Base-by-base conservation (phyloP, 306 rosid genomes). In the Crotalaria pallida region DNA sequence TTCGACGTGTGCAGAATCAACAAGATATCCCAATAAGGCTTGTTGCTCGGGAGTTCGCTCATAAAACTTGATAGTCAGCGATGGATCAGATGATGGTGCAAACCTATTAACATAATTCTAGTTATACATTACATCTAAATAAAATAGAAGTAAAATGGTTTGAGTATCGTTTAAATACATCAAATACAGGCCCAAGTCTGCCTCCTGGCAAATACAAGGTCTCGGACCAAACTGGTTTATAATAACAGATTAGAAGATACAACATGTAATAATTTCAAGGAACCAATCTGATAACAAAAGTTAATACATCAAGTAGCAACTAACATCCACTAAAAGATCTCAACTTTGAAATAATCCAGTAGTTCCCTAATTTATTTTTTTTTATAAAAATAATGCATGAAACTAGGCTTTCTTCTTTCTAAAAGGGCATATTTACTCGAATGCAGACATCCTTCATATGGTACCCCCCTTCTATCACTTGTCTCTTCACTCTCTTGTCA, bases 11-110 rank as follows among this genome's bases (percentile, higher is more conserved):
- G 87, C 64, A 26, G 91, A 48, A 40, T 81, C 91, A 43, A 77
- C 89, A 18, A 72, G 78, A 74, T 94, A 94, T 21, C 99, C 99
- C 75, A 94, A 67, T 18, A 74, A 47, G 78, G 92, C 83, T 72
- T 91, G 97, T 74, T 94, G 99, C 83, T 94, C 96, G 58, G 92
- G 84, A 50, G 96, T 84, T 50, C 99, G 90, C 68, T 94, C 95
- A 74, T 91, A 94, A 69, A 77, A 94, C 79, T 87, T 91, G 86
- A 88, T 86, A 68, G 82, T 79, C 77, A 91, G 57, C 26, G 86
- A 83, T 60, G 92, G 96, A 76, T 94, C 99, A 47, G 83, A 72
- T 49, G 96, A 76, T 45, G 99, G 99, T 52, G 97, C 96, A 79
- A 73, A 85, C 87, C 99, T 94, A 58, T 50, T 19, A 67, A 69